These are phyloP conservation scores for Crotalaria pallida DNA, from an alignment of 306 rosid species.

Conservation along the genomic window DNA sequence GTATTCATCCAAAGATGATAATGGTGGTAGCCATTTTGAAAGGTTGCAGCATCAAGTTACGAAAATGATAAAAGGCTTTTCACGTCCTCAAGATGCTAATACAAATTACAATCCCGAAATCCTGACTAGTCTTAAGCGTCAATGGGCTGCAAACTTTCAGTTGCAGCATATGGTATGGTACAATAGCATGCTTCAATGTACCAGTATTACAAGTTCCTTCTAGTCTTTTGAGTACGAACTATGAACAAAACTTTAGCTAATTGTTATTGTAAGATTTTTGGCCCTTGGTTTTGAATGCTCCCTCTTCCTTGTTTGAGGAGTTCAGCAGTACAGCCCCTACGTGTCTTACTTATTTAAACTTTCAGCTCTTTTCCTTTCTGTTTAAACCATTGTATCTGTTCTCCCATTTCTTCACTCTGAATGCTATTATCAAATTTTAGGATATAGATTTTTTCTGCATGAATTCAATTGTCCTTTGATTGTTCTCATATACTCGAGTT, in stretches of 20 bases:
- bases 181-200: background rate
- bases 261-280: background rate
- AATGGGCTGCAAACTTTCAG: slow-evolving; percentile 89
- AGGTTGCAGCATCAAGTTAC: slow-evolving; percentile 65
- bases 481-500: slow-evolving; percentile 28
- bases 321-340: background rate
- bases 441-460: slow-evolving; percentile 4
- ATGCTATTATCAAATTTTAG: slow-evolving; percentile 7
- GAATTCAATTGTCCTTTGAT: slow-evolving; percentile 2
- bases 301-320: background rate
- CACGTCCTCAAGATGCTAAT: slow-evolving; percentile 52
- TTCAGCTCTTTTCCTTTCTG: slow-evolving; percentile 17
- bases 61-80: slow-evolving; percentile 64
- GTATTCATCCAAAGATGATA: slow-evolving; percentile 64
- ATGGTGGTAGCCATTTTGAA: slow-evolving; percentile 58
- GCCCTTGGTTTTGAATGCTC: background rate
- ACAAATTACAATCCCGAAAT: slow-evolving; percentile 80
- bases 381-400: background rate
- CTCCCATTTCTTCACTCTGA: background rate
- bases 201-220: background rate
- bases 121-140: slow-evolving; percentile 83
- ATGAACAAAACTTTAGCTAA: slow-evolving; percentile 3
- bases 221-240: background rate
- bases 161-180: slow-evolving; percentile 45
- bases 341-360: slow-evolving; percentile 10